These are phyloP conservation scores for Leccinum imitatum DNA, from an alignment of 768 basidiomycete species.

Conservation along the genomic window DNA sequence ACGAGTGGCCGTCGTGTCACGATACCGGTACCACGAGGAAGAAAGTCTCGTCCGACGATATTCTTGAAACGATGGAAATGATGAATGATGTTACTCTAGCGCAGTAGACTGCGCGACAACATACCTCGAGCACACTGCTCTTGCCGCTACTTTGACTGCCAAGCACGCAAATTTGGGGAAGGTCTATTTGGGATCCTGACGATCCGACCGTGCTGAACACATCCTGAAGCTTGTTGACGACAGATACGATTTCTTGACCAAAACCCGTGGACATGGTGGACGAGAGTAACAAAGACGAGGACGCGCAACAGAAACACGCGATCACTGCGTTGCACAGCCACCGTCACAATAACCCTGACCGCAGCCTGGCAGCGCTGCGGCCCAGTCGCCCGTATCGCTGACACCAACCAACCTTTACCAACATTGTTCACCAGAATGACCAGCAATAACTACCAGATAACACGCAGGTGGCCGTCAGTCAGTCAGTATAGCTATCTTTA, in stretches of 20 bases:
- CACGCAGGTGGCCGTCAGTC: not conserved
- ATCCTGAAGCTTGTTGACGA: slow-evolving; percentile 89
- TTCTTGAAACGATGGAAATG: slow-evolving; percentile 52
- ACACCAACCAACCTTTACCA: not conserved
- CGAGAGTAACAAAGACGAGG: slow-evolving; percentile 15
- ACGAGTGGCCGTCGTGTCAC: slow-evolving; percentile 97
- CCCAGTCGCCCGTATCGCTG: not conserved
- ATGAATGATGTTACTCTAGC: slow-evolving; percentile 6
- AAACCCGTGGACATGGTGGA: slow-evolving; percentile 55
- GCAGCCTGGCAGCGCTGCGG: not conserved
- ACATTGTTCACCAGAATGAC: not conserved
- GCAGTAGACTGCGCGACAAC: slow-evolving; percentile 26
- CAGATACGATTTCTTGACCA: slow-evolving; percentile 76
- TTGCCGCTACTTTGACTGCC: slow-evolving; percentile 93
- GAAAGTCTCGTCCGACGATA: slow-evolving; percentile 96
- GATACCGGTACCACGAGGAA: slow-evolving; percentile 98
- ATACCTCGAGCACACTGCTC: slow-evolving; percentile 88
- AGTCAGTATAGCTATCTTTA: not conserved
- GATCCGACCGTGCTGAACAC: slow-evolving; percentile 85
- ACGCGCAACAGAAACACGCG: slow-evolving; percentile 25
- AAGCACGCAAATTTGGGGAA: slow-evolving; percentile 89
- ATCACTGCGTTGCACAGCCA: slow-evolving; percentile 27
- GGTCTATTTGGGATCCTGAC: slow-evolving; percentile 76
- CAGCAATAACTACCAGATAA: not conserved
- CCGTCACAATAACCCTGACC: slow-evolving; percentile 3